A percentile compares a stretch with the other conserved stretches of the same genome.
Conservation (phyloP, 1,284 basidiomycete genomes). For the Sporisorium sorghi region DNA sequence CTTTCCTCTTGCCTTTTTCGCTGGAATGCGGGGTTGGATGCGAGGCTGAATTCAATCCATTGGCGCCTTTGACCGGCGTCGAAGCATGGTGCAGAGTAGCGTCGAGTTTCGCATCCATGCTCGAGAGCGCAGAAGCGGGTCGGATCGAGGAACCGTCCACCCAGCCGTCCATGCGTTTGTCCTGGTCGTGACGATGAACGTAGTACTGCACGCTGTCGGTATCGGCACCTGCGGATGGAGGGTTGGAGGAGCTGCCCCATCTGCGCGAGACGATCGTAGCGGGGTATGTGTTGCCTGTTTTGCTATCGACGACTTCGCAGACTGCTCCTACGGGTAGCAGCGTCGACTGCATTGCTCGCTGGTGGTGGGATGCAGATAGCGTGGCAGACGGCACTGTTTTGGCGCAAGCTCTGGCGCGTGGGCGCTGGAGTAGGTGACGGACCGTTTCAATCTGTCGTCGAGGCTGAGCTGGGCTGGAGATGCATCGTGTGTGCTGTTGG, state of each 20-base stretch:
- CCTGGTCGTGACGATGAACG: constrained; percentile 43
- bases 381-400: constrained; percentile 10
- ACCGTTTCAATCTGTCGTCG: not conserved
- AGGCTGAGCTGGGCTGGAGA: not conserved
- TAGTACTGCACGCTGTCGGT: constrained; percentile 38
- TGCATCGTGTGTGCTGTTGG: constrained; percentile 1
- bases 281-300: constrained; percentile 4
- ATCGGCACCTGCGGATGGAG: constrained; percentile 13
- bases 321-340: constrained; percentile 31
- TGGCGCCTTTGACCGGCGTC: constrained; percentile 7
- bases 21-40: constrained; percentile 2
- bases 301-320: constrained; percentile 34
- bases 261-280: constrained; percentile 35
- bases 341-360: constrained; percentile 9
- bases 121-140: not conserved
- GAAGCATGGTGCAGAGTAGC: not conserved
- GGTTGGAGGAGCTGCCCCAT: constrained; percentile 31
- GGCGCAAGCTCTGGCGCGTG: too few relatives aligned
- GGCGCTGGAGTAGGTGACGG: too few relatives aligned
- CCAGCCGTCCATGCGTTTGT: constrained; percentile 51
- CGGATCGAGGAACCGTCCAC: constrained; percentile 28
- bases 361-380: constrained; percentile 4
- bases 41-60: constrained; percentile 5
- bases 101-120: not conserved
- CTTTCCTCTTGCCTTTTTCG: constrained; percentile 42